Evolutionary conservation across 192 early-diverging fungal species (phyloP), one percentile per base, ranked within the genome.

Genomic region (Backusella sp.): DNA sequence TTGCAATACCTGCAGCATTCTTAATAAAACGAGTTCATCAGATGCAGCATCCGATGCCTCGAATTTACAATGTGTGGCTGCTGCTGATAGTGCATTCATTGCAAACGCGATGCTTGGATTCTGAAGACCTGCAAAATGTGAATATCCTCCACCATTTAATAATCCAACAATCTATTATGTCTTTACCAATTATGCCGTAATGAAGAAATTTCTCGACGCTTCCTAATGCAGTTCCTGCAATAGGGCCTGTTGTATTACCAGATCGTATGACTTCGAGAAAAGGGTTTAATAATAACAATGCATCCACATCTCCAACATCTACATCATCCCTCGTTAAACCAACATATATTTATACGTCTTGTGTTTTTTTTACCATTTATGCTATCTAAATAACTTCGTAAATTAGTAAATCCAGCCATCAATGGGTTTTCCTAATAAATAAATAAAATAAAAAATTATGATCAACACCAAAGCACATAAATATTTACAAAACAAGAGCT

Each of bases 61-160:
- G 82, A 99, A 99, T 80, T 97, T 95, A 83, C 96, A 98, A 77
- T 96, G 94, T 1, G 97, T 94, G 14, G 95, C 96, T 3, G 97
- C 91, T 37, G 93, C 88, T 14, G 94, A 89, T 30, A 96, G 74
- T 7, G 84, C 84, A 49, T 89, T 82, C 87, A 95, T 91, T 0
- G 95, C 94, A 53, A 83, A 49, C 4, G 88, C 82, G n/a, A 95
- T 84, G 44, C 86, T 87, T 26, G 92, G 90, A 53, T 91, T 92
- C 56, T 66, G 74, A 0, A 72, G n/a, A 26, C 72, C 73, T 32
- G 32, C 32, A 32, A 32, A 32, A 32, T 32, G 2, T 32, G 32
- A 32, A 32, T 3, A 32, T 32, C 2, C 32, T 32, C 32, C 30
- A 32, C 34, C 46, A 42, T 12, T 21, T 36, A n/a, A 41, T 41